Evolutionary conservation across 345 rosid genomes (phyloP).

Genomic region (Lagerstroemia speciosa): DNA sequence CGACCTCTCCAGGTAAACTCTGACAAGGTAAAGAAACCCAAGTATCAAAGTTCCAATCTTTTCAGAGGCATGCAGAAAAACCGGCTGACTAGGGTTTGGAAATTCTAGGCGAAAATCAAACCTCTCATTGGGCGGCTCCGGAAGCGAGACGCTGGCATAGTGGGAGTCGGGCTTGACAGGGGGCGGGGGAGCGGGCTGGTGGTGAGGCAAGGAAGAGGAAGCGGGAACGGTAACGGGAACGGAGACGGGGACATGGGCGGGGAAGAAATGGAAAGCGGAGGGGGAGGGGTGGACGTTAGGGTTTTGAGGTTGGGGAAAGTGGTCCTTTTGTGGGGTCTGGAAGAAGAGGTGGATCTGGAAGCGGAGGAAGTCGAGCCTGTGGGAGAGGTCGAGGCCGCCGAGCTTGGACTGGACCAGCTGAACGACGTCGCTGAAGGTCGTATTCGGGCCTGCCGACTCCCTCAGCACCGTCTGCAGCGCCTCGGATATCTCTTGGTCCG

Average conservation of each 20-base stretch:
- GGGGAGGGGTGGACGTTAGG: slow-evolving; percentile 11
- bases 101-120: background rate
- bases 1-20: too few species aligned
- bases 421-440: slow-evolving; percentile 20
- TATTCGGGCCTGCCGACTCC: slow-evolving; percentile 6
- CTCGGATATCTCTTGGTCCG: slow-evolving; percentile 25
- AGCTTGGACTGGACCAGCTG: slow-evolving; percentile 26
- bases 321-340: slow-evolving; percentile 6
- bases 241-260: slow-evolving; percentile 6
- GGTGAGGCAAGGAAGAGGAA: background rate
- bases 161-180: slow-evolving; percentile 5
- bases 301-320: background rate
- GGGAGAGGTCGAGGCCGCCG: slow-evolving; percentile 26
- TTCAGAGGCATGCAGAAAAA: background rate
- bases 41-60: background rate
- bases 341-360: slow-evolving; percentile 24
- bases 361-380: slow-evolving; percentile 28
- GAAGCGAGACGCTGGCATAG: slow-evolving; percentile 1
- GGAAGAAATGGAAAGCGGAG: slow-evolving; percentile 16
- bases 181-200: background rate
- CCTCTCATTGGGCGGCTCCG: slow-evolving; percentile 9
- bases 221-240: background rate
- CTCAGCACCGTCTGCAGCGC: slow-evolving; percentile 22
- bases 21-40: background rate
- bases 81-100: background rate